These are phyloP conservation scores for Phytophthora europaea DNA, from an alignment of 352 stramenopile genomes.

Conservation along the genomic window DNA sequence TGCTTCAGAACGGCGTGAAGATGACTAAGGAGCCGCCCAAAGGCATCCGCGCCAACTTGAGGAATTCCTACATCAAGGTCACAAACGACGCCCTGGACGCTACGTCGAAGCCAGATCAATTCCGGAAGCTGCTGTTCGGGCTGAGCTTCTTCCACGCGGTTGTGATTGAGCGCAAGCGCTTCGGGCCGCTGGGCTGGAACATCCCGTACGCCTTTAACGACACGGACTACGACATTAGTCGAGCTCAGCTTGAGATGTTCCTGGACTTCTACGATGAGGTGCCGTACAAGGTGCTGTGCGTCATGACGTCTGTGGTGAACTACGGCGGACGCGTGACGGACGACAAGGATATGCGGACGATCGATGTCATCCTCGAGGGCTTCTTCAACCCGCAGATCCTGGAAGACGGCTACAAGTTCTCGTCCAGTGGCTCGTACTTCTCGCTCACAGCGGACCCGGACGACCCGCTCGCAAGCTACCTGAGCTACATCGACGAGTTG, in stretches of 20 bases:
- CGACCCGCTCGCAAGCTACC: slow-evolving; percentile 82
- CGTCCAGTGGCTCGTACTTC: slow-evolving; percentile 88
- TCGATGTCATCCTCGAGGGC: slow-evolving; percentile 90
- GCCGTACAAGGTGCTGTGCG: slow-evolving; percentile 90
- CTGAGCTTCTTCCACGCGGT: slow-evolving; percentile 94
- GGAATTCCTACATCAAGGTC: slow-evolving; percentile 96
- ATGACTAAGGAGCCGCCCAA: slow-evolving; percentile 98
- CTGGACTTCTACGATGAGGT: slow-evolving; percentile 89
- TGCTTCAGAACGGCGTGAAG: slow-evolving; percentile 97
- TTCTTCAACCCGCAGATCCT: slow-evolving; percentile 92
- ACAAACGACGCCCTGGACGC: slow-evolving; percentile 88
- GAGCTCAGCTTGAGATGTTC: slow-evolving; percentile 89
- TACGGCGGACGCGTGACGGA: slow-evolving; percentile 96
- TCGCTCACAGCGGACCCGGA: slow-evolving; percentile 82
- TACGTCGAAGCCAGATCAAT: slow-evolving; percentile 90
- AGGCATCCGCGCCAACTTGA: slow-evolving; percentile 93
- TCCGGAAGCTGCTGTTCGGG: slow-evolving; percentile 96
- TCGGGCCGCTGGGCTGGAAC: slow-evolving; percentile 97
- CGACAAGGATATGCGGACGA: slow-evolving; percentile 94
- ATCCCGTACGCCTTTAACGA: slow-evolving; percentile 98
- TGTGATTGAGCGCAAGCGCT: slow-evolving; percentile 95
- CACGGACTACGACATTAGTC: slow-evolving; percentile 94
- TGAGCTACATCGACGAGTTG: slow-evolving; percentile 95
- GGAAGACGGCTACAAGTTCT: slow-evolving; percentile 82
- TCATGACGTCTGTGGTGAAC: slow-evolving; percentile 96